Evolutionary conservation across 225 moss, liverwort and hornwort species (phyloP), one percentile per base, ranked within the genome.

Genomic region (Sphagnum tenellum): DNA sequence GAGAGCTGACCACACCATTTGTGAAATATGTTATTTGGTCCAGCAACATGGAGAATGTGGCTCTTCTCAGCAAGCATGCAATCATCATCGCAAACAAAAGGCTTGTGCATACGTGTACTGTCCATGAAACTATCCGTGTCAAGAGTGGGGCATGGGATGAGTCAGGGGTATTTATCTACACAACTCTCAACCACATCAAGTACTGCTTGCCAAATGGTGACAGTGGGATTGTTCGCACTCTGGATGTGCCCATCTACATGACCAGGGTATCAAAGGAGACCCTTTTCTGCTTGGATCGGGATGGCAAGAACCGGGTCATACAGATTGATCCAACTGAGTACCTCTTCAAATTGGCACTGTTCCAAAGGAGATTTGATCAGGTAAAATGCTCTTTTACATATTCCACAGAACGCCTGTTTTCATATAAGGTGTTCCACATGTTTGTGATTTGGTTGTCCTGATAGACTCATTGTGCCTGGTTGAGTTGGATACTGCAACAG

Each of bases 121-220:
- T 96, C 7, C 96, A 96, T 61, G 96, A 96, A 66, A 92, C 96
- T 14, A 96, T 96, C 74, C 82, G 96, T 46, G 89, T 96, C 61
- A 96, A 96, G 70, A 96, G 96, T 65, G 96, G 96, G 67, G 92
- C 96, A 45, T 96, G 96, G 96, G 96, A 96, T 72, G 96, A 92
- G 45, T 92, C 92, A 51, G 96, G 96, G 58, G 88, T 96, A 8
- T 96, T 96, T 60, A 85, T 96, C 5, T 96, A 92, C 64, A 92
- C 96, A 47, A 96, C 96, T 46, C 78, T 96, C 60, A 96, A 96
- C 69, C 96, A 96, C 64, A 96, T 96, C 74, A 96, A 96, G 81
- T 96, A 96, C 56, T 96, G 92, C 62, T 76, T 96, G 73, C 96
- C 96, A 3, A 96, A 96, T 65, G 96, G 96, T 66, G 96, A 96